phyloP scores from a whole-genome alignment of 1,284 basidiomycete genomes.

The Fomitopsis betulina region DNA sequence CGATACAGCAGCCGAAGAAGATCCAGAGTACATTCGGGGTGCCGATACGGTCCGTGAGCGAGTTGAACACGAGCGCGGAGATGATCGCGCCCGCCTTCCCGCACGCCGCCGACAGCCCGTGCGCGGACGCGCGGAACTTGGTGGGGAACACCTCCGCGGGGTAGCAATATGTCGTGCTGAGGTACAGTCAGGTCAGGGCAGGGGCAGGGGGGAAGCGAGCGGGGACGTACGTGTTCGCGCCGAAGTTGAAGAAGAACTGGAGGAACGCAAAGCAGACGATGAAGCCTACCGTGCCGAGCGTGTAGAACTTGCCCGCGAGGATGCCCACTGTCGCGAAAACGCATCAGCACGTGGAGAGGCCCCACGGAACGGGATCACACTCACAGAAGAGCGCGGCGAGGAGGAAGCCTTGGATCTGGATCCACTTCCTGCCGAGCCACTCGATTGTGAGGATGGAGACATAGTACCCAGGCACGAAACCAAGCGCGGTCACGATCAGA shows the following conservation, averaged over 20 bases:
- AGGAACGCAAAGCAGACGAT: conserved; percentile 68
- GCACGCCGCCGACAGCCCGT: conserved; percentile 76
- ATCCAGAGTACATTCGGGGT: conserved; percentile 61
- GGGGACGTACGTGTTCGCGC: conserved; percentile 73
- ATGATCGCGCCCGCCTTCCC: conserved; percentile 84
- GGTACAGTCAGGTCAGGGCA: neutral
- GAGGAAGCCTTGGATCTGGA: conserved; percentile 78
- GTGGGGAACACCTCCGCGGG: conserved; percentile 92
- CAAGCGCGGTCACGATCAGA: conserved; percentile 66
- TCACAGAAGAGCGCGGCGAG: conserved; percentile 63
- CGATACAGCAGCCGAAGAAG: conserved; percentile 56
- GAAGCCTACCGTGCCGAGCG: conserved; percentile 57
- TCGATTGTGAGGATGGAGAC: conserved; percentile 67
- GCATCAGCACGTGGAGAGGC: neutral
- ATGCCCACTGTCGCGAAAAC: conserved; percentile 43
- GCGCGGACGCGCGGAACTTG: conserved; percentile 73
- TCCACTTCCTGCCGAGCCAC: conserved; percentile 66
- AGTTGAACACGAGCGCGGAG: conserved; percentile 77
- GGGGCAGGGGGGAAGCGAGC: neutral
- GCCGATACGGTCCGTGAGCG: conserved; percentile 60
- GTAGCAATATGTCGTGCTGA: conserved; percentile 56
- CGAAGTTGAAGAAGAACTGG: conserved; percentile 78
- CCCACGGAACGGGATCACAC: conserved; percentile 21
- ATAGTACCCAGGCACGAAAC: conserved; percentile 78
- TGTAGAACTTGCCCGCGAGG: conserved; percentile 62